These are phyloP conservation scores for Phytophthora lateralis DNA, from an alignment of 352 stramenopile genomes.

Conservation along the genomic window DNA sequence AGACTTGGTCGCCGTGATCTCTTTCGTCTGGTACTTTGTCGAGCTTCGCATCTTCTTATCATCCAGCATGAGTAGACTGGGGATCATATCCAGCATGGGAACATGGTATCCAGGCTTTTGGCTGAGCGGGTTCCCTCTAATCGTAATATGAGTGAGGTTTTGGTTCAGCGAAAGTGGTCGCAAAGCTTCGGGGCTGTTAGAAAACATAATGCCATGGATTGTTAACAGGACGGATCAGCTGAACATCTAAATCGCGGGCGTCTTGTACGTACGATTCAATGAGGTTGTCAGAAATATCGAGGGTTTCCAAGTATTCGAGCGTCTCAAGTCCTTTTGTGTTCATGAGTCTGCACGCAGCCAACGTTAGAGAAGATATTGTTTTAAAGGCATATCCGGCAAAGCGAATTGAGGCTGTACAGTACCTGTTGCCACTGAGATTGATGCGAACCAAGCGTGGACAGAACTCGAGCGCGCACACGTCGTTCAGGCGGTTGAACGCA, in stretches of 20 bases:
- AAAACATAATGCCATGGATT: constrained; percentile 2
- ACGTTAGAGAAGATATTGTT: constrained; percentile 1
- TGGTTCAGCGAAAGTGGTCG: constrained; percentile 69
- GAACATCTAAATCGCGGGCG: not conserved
- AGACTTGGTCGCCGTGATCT: constrained; percentile 48
- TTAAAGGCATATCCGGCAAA: not conserved
- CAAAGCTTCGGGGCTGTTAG: constrained; percentile 61
- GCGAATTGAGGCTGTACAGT: not conserved
- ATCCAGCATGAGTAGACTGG: constrained; percentile 73
- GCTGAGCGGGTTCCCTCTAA: constrained; percentile 73
- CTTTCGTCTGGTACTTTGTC: constrained; percentile 47
- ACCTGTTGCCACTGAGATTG: constrained; percentile 80
- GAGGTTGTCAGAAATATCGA: constrained; percentile 79
- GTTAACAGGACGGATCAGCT: not conserved
- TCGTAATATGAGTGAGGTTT: constrained; percentile 67
- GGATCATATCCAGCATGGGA: constrained; percentile 76
- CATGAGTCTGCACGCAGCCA: constrained; percentile 38
- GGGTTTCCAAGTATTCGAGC: constrained; percentile 57
- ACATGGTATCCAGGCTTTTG: constrained; percentile 67
- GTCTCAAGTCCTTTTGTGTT: constrained; percentile 74
- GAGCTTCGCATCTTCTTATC: constrained; percentile 73
- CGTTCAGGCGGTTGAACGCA: constrained; percentile 66
- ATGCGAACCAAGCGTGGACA: constrained; percentile 61
- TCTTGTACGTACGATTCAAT: constrained; percentile 63
- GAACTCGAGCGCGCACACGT: constrained; percentile 70